These are phyloP conservation scores for Stropharia rugosoannulata DNA, from an alignment of 768 basidiomycete species.

Conservation along the genomic window DNA sequence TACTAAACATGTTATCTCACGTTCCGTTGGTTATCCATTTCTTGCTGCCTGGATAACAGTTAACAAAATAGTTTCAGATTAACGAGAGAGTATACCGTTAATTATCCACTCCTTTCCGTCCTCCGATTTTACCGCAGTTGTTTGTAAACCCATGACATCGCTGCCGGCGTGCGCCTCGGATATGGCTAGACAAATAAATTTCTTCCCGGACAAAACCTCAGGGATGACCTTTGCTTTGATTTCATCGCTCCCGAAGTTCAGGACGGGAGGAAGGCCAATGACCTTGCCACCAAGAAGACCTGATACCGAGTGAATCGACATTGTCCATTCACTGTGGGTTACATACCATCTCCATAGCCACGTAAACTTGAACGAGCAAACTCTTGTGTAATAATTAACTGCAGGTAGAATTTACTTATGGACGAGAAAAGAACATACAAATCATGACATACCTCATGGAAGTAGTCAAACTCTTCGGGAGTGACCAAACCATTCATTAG, in stretches of 20 bases:
- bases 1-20: slow-evolving; percentile 30
- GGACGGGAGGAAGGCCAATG: slow-evolving; percentile 85
- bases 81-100: slow-evolving; percentile 44
- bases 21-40: slow-evolving; percentile 79
- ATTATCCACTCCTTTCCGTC: slow-evolving; percentile 86
- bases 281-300: slow-evolving; percentile 72
- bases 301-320: slow-evolving; percentile 14
- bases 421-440: not conserved
- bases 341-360: slow-evolving; percentile 79
- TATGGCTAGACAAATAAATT: slow-evolving; percentile 86
- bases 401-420: slow-evolving; percentile 5
- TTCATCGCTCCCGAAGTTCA: slow-evolving; percentile 80
- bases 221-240: slow-evolving; percentile 57
- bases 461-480: slow-evolving; percentile 89
- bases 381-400: slow-evolving; percentile 88
- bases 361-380: slow-evolving; percentile 64
- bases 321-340: not conserved
- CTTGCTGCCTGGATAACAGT: slow-evolving; percentile 11
- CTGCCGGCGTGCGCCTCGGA: slow-evolving; percentile 87
- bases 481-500: slow-evolving; percentile 83
- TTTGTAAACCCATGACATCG: slow-evolving; percentile 79
- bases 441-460: slow-evolving; percentile 63
- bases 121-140: slow-evolving; percentile 73
- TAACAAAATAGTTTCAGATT: not conserved
- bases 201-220: slow-evolving; percentile 72